These are phyloP conservation scores for Saksenaea vasiformis DNA, from an alignment of 371 early-diverging fungal genomes.

Conservation along the genomic window DNA sequence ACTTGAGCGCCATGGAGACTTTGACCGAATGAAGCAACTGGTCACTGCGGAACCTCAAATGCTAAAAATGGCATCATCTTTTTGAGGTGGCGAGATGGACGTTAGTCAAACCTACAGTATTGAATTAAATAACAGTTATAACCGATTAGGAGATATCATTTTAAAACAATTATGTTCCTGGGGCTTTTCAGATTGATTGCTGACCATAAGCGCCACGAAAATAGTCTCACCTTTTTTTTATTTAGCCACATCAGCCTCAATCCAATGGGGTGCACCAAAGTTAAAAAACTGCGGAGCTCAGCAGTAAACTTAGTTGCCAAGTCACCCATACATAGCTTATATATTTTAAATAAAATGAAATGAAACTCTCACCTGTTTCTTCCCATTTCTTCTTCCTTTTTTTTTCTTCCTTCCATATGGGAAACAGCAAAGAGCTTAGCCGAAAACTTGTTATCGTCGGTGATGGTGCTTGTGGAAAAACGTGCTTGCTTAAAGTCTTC, in stretches of 20 bases:
- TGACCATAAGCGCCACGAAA: not conserved
- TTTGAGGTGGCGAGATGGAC: not conserved
- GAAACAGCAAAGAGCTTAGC: constrained; percentile 30
- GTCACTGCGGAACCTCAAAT: not conserved
- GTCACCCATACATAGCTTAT: not conserved
- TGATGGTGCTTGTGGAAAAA: constrained; percentile 70
- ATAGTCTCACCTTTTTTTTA: not conserved
- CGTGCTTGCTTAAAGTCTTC: constrained; percentile 58
- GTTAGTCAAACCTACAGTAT: no score
- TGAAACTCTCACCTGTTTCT: constrained; percentile 2
- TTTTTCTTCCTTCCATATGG: not conserved
- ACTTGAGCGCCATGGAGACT: no score
- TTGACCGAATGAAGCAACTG: no score
- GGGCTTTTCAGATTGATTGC: no score
- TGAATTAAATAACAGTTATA: no score
- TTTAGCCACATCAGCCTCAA: constrained; percentile 1
- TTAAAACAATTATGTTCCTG: no score
- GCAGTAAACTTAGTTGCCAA: not conserved
- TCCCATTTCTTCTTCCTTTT: not conserved
- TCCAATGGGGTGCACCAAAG: not conserved
- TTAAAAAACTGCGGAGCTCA: constrained; percentile 1
- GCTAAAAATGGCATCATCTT: not conserved
- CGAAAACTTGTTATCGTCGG: constrained; percentile 68
- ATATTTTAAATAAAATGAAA: not conserved
- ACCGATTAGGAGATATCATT: no score